These are phyloP conservation scores for Avicennia marina DNA, from an alignment of 257 asterid species.

Conservation along the genomic window DNA sequence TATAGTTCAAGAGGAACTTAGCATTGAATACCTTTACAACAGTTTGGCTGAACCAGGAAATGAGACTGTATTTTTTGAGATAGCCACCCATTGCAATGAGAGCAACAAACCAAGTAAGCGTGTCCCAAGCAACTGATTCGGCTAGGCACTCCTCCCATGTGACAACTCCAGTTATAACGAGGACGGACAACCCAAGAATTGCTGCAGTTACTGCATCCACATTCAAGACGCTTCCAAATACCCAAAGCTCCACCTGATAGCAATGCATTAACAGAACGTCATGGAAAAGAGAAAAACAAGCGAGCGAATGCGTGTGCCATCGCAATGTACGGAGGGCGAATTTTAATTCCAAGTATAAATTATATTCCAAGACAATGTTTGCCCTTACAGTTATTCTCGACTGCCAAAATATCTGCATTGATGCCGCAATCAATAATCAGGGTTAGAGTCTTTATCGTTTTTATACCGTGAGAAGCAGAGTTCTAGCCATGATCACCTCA, in stretches of 20 bases:
- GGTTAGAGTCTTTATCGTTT: neutral
- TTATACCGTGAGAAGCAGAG: conserved; percentile 77
- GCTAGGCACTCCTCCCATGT: conserved; percentile 94
- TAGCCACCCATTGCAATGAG: conserved; percentile 97
- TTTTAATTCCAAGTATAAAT: too few relatives aligned
- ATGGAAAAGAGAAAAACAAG: too few relatives aligned
- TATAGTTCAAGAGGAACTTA: too few relatives aligned
- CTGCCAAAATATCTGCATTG: too few relatives aligned
- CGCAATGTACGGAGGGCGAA: too few relatives aligned
- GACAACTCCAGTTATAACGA: conserved; percentile 79
- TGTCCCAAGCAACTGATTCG: conserved; percentile 97
- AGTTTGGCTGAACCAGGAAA: conserved; percentile 95
- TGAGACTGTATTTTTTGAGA: conserved; percentile 85
- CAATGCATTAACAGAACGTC: too few relatives aligned
- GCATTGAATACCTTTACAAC: conserved; percentile 79
- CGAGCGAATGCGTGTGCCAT: too few relatives aligned
- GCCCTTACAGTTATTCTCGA: too few relatives aligned
- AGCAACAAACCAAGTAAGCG: conserved; percentile 97
- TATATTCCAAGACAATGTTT: too few relatives aligned
- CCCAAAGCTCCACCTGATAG: conserved; percentile 93
- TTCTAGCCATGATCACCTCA: conserved; percentile 84
- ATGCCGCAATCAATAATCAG: too few relatives aligned
- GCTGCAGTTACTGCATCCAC: conserved; percentile 96
- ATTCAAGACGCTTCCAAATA: conserved; percentile 58
- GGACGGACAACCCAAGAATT: conserved; percentile 79